Base-by-base conservation (phyloP, 2,329 filamentous ascomycete genomes). In the Beauveria pseudobassiana region DNA sequence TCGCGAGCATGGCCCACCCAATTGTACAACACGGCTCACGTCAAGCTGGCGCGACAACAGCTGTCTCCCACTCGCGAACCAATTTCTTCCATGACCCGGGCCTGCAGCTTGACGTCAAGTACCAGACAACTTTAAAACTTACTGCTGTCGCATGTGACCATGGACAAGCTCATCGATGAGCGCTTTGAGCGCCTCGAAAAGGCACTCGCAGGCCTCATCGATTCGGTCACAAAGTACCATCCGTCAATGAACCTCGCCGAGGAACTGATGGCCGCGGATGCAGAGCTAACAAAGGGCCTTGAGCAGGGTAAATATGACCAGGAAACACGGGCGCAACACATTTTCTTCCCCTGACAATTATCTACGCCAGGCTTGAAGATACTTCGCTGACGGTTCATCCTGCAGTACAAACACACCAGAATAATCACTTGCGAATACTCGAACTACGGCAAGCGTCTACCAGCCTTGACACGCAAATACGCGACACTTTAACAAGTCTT, bases 191-290 rank as follows among this genome's bases (percentile, higher is more conserved):
- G 85, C 54, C 77, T 90, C 34, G 87, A 89, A 68, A 84, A 82
- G 68, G 84, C 86, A 1, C 78, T 96, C 22, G 81, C 83, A 14
- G 85, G 78, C 30, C 79, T 96, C 40, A 87, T 92, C 67, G 89
- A 92, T 71, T 93, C 90, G 0, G 88, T 96, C 64, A 82, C 89
- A 6, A 89, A 91, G 65, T 93, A 93, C 75, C 91, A 92, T 69
- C 90, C 91, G 0, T 90, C 88, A 7, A 77, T 83, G 5, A 74
- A 80, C 42, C 84, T 87, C 28, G 89, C 88, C 6, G 78, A 83
- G 62, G 88, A 92, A 65, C 84, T 96, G 10, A 78, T 89, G 20
- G 78, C 80, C 8, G 90, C 90, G 26, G 89, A 96, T 70, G 78
- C 81, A 48, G 84, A 87, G 63, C 81, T 96, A 50, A 82, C 78